Percentiles rank a stretch among this genome's conserved stretches.
These are phyloP conservation scores for Hordeum pubiflorum DNA, from an alignment of 202 grass and related monocot species.

Conservation along the genomic window DNA sequence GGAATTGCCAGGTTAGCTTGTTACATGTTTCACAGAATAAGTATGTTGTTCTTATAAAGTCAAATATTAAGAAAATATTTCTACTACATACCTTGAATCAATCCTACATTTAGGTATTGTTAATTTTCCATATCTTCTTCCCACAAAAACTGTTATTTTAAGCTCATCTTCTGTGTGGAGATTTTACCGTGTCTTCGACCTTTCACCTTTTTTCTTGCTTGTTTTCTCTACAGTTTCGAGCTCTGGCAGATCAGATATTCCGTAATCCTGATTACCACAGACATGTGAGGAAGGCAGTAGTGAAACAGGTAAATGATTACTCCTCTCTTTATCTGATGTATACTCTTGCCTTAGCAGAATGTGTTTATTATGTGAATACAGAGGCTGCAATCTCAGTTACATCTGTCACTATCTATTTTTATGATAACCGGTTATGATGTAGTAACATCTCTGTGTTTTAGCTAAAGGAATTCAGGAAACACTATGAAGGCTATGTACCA, in stretches of 20 bases:
- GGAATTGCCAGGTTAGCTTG: slow-evolving; percentile 85
- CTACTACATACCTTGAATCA: not conserved
- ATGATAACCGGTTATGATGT: slow-evolving; percentile 23
- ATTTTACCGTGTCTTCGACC: not conserved
- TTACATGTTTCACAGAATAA: slow-evolving; percentile 4
- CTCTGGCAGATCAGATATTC: slow-evolving; percentile 97
- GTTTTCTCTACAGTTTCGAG: slow-evolving; percentile 69
- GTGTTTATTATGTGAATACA: not conserved
- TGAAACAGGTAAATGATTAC: slow-evolving; percentile 59
- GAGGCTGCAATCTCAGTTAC: not conserved
- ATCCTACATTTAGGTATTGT: not conserved
- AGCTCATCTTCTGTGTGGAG: not conserved
- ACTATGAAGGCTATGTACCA: slow-evolving; percentile 94
- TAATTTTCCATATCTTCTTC: not conserved
- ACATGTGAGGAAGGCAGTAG: slow-evolving; percentile 67
- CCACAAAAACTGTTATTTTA: not conserved
- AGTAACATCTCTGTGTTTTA: slow-evolving; percentile 39
- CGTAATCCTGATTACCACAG: slow-evolving; percentile 95
- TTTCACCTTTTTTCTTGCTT: not conserved
- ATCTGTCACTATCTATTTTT: not conserved
- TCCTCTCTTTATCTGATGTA: slow-evolving; percentile 19
- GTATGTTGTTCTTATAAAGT: not conserved
- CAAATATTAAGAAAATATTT: not conserved
- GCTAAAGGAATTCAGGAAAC: slow-evolving; percentile 81
- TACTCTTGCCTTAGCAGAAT: not conserved